A percentile compares a stretch with the other conserved stretches of the same genome.
Evolutionary conservation across 306 rosid species (phyloP).

Genomic region (Sphenostylis stenocarpa): DNA sequence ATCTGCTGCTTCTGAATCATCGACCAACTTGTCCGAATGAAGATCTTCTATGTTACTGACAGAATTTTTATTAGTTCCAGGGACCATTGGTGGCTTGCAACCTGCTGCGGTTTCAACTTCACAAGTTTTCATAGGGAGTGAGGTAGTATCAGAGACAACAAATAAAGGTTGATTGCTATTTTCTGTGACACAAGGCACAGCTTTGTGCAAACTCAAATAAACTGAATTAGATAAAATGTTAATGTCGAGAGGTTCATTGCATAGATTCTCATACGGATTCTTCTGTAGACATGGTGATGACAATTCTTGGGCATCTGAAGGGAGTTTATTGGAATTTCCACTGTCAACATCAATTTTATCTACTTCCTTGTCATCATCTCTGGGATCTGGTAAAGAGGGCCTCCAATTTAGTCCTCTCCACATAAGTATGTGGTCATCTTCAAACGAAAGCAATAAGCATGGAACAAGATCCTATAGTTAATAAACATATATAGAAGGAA

Average conservation of each 20-base stretch:
- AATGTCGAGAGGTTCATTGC: conserved; percentile 18
- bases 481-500: neutral
- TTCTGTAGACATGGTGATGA: conserved; percentile 6
- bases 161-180: conserved; percentile 24
- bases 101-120: conserved; percentile 22
- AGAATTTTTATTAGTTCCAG: conserved; percentile 1
- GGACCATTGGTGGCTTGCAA: conserved; percentile 14
- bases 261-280: conserved; percentile 4
- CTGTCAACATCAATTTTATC: conserved; percentile 22
- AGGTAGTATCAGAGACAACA: conserved; percentile 31
- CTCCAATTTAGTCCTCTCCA: conserved; percentile 82
- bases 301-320: conserved; percentile 36
- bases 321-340: conserved; percentile 26
- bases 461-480: conserved; percentile 82
- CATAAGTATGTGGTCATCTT: conserved; percentile 68
- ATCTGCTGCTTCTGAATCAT: conserved; percentile 36
- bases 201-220: conserved; percentile 26
- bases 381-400: conserved; percentile 42
- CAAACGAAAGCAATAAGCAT: conserved; percentile 77
- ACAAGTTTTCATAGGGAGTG: conserved; percentile 23
- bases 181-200: conserved; percentile 31
- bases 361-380: conserved; percentile 32
- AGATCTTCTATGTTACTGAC: conserved; percentile 11
- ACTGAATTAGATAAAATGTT: conserved; percentile 24
- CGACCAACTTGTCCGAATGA: conserved; percentile 25